These are phyloP conservation scores for Quambalaria eucalypti DNA, from an alignment of 1,284 basidiomycete species.

Conservation along the genomic window DNA sequence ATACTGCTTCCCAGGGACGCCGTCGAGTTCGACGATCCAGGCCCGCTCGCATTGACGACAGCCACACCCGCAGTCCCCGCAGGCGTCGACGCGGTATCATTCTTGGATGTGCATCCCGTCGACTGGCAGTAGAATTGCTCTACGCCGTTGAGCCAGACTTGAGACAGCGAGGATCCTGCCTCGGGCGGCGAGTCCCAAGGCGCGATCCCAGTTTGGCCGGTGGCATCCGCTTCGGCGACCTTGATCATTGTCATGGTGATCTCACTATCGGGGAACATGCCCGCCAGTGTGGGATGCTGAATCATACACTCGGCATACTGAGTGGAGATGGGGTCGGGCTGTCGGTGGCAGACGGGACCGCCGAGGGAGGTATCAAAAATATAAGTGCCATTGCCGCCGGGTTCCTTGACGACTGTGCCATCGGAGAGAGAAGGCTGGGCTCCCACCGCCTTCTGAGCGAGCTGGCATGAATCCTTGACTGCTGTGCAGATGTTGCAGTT, in stretches of 20 bases:
- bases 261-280: constrained; percentile 20
- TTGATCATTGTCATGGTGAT: constrained; percentile 29
- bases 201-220: constrained; percentile 21
- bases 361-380: constrained; percentile 9
- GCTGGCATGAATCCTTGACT: constrained; percentile 14
- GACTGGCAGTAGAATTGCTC: constrained; percentile 39
- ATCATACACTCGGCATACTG: constrained; percentile 9
- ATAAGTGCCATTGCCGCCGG: constrained; percentile 2
- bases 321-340: constrained; percentile 24
- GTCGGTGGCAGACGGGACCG: constrained; percentile 24
- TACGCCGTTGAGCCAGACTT: constrained; percentile 29
- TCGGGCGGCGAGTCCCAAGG: constrained; percentile 18
- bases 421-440: constrained; percentile 8
- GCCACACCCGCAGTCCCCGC: background rate
- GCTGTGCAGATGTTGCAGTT: constrained; percentile 33
- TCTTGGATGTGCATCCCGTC: constrained; percentile 15
- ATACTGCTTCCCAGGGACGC: constrained; percentile 14
- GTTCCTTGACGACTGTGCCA: constrained; percentile 2
- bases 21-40: background rate
- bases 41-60: too few species aligned
- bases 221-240: constrained; percentile 9
- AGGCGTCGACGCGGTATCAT: constrained; percentile 11
- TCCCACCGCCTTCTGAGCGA: constrained; percentile 10
- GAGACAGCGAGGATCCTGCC: constrained; percentile 16
- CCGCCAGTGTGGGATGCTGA: constrained; percentile 15